phyloP scores from a whole-genome alignment of 1,284 basidiomycete species.

The Fomitiporia mediterranea region DNA sequence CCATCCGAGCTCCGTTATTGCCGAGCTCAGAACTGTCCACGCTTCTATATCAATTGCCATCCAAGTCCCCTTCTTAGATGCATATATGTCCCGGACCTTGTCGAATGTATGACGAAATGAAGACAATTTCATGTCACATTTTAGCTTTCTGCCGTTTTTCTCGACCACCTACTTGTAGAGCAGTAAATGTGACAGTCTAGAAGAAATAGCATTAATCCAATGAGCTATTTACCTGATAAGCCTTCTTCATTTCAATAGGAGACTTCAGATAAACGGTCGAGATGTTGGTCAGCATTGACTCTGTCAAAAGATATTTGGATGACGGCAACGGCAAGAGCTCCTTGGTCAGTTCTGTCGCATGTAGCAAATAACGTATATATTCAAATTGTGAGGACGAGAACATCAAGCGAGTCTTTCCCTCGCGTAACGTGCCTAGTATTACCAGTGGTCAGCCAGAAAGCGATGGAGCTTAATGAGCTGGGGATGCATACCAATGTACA shows the following conservation, averaged over 20 bases:
- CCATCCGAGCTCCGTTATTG: conserved; percentile 75
- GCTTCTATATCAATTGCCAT: conserved; percentile 73
- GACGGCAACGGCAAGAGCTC: conserved; percentile 63
- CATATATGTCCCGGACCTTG: conserved; percentile 58
- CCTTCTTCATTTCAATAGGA: conserved; percentile 47
- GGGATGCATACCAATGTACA: conserved; percentile 58
- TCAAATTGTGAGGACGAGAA: conserved; percentile 81
- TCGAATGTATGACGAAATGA: conserved; percentile 60
- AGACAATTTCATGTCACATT: conserved; percentile 46
- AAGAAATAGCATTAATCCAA: background rate
- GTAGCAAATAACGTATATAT: conserved; percentile 80
- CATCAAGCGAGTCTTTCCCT: conserved; percentile 65
- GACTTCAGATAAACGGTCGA: conserved; percentile 54
- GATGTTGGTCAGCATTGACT: conserved; percentile 47
- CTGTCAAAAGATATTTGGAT: conserved; percentile 62
- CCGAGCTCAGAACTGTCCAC: conserved; percentile 67
- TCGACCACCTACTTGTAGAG: conserved; percentile 58
- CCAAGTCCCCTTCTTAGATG: conserved; percentile 59
- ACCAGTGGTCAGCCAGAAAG: too few species aligned
- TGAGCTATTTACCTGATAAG: conserved; percentile 47
- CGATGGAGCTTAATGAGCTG: conserved; percentile 7
- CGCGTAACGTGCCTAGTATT: conserved; percentile 36
- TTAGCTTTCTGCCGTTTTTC: conserved; percentile 74
- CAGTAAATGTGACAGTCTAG: background rate
- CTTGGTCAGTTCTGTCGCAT: conserved; percentile 65